Evolutionary conservation across 345 rosid genomes (phyloP), one percentile per base, ranked within the genome.

Genomic region (Leavenworthia alabamica): DNA sequence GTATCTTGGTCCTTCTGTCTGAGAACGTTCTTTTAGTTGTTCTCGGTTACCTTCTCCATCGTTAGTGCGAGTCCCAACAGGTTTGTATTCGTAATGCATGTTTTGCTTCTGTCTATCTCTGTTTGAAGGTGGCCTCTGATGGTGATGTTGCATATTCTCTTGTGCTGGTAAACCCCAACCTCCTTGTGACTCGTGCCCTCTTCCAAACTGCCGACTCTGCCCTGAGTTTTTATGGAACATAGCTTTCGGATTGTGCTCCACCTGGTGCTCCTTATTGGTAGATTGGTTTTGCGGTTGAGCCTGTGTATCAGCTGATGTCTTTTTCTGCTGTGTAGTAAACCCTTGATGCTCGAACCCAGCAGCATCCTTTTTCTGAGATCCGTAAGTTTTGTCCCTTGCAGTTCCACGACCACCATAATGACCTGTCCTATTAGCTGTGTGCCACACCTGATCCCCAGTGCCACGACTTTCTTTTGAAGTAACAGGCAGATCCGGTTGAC

Each of bases 11-110:
- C 80, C 81, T 6, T 78, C 71, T 62, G 74, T 72, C 70, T 78
- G 84, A 53, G 68, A 75, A 54, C 68, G 75, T 36, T 82, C 95
- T 74, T 76, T 81, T 22, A 42, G 8, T 56, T 81, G 81, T 67
- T 83, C 94, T 28, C 58, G 42, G 37, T 57, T 65, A 47, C 68
- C 64, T 29, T 76, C 62, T 74, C 65, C 80, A 22, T 66, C 75
- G 22, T 51, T 28, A 44, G 71, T 66, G 48, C 73, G 71, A 37
- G 76, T 68, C 59, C 85, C 89, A 71, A 87, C 86, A 31, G 92
- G 97, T 73, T 85, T 95, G 75, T 85, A 93, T 63, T 87, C 92
- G 7, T 70, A 89, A 64, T 85, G 88, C 11, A 78, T n/a, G 60
- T 66, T 76, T n/a, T 66, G 86, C 69, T 80, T 81, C 62, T 70